A percentile compares a stretch with the other conserved stretches of the same genome.
These are phyloP conservation scores for Salvia miltiorrhiza DNA, from an alignment of 257 asterid species.

Conservation along the genomic window DNA sequence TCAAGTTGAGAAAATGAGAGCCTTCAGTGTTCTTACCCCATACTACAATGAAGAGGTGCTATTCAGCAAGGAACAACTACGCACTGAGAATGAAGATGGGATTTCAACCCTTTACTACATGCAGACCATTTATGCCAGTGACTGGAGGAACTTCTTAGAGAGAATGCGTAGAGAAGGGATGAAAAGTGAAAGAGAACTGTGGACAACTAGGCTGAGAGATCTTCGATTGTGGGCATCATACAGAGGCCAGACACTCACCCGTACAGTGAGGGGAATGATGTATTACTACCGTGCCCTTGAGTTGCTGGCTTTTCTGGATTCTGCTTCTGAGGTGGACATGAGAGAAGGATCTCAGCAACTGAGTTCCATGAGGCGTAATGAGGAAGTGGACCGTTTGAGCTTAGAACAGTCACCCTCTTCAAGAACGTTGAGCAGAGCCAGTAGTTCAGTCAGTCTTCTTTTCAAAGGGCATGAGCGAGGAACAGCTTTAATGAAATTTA, in stretches of 20 bases:
- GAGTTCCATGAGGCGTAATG: slow-evolving; percentile 60
- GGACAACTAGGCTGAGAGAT: slow-evolving; percentile 78
- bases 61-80: slow-evolving; percentile 86
- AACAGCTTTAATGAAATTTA: slow-evolving; percentile 89
- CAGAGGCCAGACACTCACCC: slow-evolving; percentile 95
- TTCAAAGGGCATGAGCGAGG: slow-evolving; percentile 97
- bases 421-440: slow-evolving; percentile 74
- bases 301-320: slow-evolving; percentile 96
- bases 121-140: slow-evolving; percentile 93
- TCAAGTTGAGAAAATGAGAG: slow-evolving; percentile 97
- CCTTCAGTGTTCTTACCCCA: slow-evolving; percentile 97
- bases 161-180: slow-evolving; percentile 91
- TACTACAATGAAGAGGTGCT: slow-evolving; percentile 94
- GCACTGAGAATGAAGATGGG: slow-evolving; percentile 98
- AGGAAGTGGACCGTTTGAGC: slow-evolving; percentile 39
- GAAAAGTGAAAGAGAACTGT: slow-evolving; percentile 68
- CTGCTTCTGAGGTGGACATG: slow-evolving; percentile 98
- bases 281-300: slow-evolving; percentile 96
- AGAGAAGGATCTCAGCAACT: slow-evolving; percentile 78
- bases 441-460: slow-evolving; percentile 64
- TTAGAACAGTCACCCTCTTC: slow-evolving; percentile 55
- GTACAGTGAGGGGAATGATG: slow-evolving; percentile 99
- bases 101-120: slow-evolving; percentile 88
- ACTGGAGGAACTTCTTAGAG: slow-evolving; percentile 89
- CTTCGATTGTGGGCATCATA: slow-evolving; percentile 96